Conservation (phyloP, 495 filamentous ascomycete genomes). For the Extremus antarcticus region DNA sequence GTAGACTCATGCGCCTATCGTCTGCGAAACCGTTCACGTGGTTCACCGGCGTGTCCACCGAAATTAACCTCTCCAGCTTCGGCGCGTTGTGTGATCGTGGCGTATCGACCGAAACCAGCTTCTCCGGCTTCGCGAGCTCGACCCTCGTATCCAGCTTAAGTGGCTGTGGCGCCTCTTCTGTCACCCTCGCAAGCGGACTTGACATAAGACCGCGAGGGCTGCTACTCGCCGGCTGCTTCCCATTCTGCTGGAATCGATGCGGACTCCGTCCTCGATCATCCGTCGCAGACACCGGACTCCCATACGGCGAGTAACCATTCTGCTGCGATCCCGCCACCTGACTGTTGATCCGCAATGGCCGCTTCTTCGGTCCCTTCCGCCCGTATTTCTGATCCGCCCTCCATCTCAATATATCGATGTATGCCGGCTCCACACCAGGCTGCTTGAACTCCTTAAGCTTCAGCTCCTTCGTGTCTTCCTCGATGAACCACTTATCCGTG, state of each 20-base stretch:
- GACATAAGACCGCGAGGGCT: conserved; percentile 28
- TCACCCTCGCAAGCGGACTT: conserved; percentile 33
- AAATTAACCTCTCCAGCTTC: conserved; percentile 4
- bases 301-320: conserved; percentile 27
- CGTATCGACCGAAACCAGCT: conserved; percentile 28
- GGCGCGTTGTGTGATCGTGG: conserved; percentile 14
- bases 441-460: conserved; percentile 86
- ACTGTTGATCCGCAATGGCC: conserved; percentile 28
- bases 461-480: conserved; percentile 84
- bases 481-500: conserved; percentile 75
- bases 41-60: conserved; percentile 5
- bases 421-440: conserved; percentile 79
- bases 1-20: conserved; percentile 13
- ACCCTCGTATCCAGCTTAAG: conserved; percentile 21
- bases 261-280: conserved; percentile 33
- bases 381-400: conserved; percentile 90
- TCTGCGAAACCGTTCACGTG: background rate
- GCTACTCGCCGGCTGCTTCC: conserved; percentile 20
- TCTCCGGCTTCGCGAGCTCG: conserved; percentile 20
- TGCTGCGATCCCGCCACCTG: conserved; percentile 19
- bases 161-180: conserved; percentile 27
- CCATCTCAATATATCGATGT: conserved; percentile 90
- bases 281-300: conserved; percentile 22
- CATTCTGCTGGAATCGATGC: conserved; percentile 22
- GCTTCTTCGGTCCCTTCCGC: conserved; percentile 31